Evolutionary conservation across 306 rosid genomes (phyloP).

Genomic region (Sesbania bispinosa): DNA sequence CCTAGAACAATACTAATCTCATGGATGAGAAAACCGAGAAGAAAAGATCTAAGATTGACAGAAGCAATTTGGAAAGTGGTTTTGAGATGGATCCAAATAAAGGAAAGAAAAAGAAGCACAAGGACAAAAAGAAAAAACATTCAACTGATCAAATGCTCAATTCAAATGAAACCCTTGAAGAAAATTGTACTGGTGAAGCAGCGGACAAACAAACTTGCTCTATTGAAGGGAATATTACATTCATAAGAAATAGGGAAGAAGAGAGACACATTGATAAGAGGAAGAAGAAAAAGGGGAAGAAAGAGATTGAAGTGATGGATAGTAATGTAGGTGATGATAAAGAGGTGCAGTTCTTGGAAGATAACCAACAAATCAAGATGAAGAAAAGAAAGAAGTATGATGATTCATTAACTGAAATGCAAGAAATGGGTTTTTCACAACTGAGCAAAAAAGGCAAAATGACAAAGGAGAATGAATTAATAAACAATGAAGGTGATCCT

Average conservation of each 20-base stretch:
- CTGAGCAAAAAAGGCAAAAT: neutral
- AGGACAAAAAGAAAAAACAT: too few species aligned
- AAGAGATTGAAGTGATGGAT: neutral
- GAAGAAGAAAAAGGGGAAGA: constrained; percentile 23
- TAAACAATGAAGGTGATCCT: constrained; percentile 1
- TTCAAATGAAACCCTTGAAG: too few species aligned
- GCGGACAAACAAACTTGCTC: too few species aligned
- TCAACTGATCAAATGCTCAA: too few species aligned
- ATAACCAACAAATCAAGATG: constrained; percentile 15
- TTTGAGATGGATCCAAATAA: too few species aligned
- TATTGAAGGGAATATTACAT: too few species aligned
- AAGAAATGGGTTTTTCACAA: neutral
- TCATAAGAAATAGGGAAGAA: too few species aligned
- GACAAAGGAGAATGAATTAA: neutral
- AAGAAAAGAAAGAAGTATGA: constrained; percentile 17
- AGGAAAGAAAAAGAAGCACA: too few species aligned
- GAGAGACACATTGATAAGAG: too few species aligned
- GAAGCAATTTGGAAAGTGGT: too few species aligned
- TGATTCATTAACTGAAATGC: neutral
- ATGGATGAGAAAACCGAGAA: constrained; percentile 20
- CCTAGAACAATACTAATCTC: neutral
- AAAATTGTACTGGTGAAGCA: too few species aligned
- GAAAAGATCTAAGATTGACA: too few species aligned
- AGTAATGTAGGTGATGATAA: neutral
- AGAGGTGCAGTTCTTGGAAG: constrained; percentile 7